These are phyloP conservation scores for Stylonectria norvegica DNA, from an alignment of 2,329 filamentous ascomycete species.

Conservation along the genomic window DNA sequence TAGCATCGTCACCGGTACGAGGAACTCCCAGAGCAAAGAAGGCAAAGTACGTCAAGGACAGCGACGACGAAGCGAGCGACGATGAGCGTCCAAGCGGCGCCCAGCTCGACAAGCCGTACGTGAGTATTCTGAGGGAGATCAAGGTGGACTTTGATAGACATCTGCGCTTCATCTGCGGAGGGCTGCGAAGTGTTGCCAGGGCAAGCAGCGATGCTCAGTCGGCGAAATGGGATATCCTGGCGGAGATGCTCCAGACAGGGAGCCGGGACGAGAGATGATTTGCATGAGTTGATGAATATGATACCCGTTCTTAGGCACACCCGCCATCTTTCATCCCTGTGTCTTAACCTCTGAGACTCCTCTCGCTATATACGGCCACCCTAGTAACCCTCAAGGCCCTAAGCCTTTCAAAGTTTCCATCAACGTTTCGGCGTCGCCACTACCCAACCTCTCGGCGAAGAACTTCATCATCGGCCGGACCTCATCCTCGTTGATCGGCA, in stretches of 20 bases:
- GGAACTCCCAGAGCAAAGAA: conserved; percentile 18
- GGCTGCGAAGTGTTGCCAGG: conserved; percentile 70
- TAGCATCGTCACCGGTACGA: conserved; percentile 13
- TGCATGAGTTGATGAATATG: conserved; percentile 19
- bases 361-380: conserved; percentile 1
- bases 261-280: conserved; percentile 21
- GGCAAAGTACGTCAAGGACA: conserved; percentile 26
- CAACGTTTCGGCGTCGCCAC: too few relatives aligned
- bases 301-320: conserved; percentile 21
- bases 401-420: too few relatives aligned
- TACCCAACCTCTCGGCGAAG: conserved; percentile 60
- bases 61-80: conserved; percentile 34
- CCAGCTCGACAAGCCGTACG: conserved; percentile 41
- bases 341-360: neutral
- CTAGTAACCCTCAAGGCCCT: too few relatives aligned
- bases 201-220: conserved; percentile 61
- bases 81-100: conserved; percentile 24
- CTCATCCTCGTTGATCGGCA: conserved; percentile 82
- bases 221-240: conserved; percentile 73
- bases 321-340: neutral
- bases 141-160: conserved; percentile 61
- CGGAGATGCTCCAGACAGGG: conserved; percentile 68
- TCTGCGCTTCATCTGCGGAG: conserved; percentile 67
- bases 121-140: conserved; percentile 53
- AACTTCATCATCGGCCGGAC: conserved; percentile 89